These are phyloP conservation scores for Fraxinus anomala DNA, from an alignment of 257 asterid species.

Conservation along the genomic window DNA sequence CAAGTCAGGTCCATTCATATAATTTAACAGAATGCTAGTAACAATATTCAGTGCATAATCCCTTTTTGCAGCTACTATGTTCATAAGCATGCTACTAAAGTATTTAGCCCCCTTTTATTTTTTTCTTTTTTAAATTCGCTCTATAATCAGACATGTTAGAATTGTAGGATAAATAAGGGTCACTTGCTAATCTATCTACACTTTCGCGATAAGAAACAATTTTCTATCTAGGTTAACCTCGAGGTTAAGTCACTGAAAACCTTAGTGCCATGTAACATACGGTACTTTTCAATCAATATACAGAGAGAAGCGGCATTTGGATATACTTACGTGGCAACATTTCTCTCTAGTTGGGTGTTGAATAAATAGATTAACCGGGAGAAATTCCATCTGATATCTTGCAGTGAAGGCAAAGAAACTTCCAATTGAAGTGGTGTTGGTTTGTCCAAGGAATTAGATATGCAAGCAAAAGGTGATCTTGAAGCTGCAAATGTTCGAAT, in stretches of 20 bases:
- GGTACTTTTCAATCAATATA: slow-evolving; percentile 17
- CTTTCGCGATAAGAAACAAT: slow-evolving; percentile 12
- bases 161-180: slow-evolving; percentile 5
- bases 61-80: slow-evolving; percentile 7
- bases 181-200: slow-evolving; percentile 8
- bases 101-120: background rate
- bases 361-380: slow-evolving; percentile 80
- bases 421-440: slow-evolving; percentile 92
- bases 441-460: slow-evolving; percentile 73
- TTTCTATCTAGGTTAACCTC: background rate
- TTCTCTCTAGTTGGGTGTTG: slow-evolving; percentile 90
- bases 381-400: slow-evolving; percentile 75
- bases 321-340: slow-evolving; percentile 82
- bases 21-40: slow-evolving; percentile 4
- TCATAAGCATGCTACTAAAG: slow-evolving; percentile 12
- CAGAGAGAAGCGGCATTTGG: slow-evolving; percentile 24
- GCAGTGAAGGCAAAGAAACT: slow-evolving; percentile 71
- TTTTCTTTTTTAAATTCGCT: background rate
- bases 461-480: slow-evolving; percentile 73
- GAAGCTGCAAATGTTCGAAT: slow-evolving; percentile 53
- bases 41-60: slow-evolving; percentile 7
- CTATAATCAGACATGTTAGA: slow-evolving; percentile 1
- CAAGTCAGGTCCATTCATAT: slow-evolving; percentile 2
- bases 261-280: slow-evolving; percentile 6
- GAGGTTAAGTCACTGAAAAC: slow-evolving; percentile 4